phyloP scores from a whole-genome alignment of 2,329 filamentous ascomycete species.

The Fusarium foetens region DNA sequence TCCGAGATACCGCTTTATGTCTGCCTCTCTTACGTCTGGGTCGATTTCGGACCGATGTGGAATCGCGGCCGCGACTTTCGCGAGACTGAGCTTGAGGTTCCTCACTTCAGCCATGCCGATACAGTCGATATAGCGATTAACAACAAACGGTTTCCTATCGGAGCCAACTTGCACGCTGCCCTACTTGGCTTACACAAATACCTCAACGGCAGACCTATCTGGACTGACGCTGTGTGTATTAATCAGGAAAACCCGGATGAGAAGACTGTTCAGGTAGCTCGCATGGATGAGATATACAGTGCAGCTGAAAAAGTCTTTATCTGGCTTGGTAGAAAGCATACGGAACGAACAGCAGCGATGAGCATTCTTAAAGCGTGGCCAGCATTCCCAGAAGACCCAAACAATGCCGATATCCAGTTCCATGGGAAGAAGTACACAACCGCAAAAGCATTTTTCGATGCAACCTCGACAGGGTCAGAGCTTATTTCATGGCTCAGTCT shows the following conservation, averaged over 20 bases:
- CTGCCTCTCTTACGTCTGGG: conserved; percentile 25
- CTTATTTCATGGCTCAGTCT: conserved; percentile 7
- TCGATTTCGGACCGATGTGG: conserved; percentile 17
- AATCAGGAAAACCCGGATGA: conserved; percentile 7
- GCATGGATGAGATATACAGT: conserved; percentile 19
- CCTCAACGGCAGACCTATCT: conserved; percentile 6
- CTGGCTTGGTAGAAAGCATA: conserved; percentile 1
- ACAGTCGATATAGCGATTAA: background rate
- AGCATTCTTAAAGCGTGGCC: conserved; percentile 8
- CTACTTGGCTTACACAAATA: background rate
- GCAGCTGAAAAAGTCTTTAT: conserved; percentile 11
- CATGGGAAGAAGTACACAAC: conserved; percentile 16
- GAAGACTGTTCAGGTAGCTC: conserved; percentile 3
- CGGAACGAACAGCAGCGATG: background rate
- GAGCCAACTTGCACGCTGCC: conserved; percentile 12
- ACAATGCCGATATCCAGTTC: background rate
- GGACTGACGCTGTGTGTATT: conserved; percentile 15
- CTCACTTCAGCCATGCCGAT: conserved; percentile 9
- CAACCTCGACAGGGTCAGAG: conserved; percentile 5
- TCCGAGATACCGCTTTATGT: conserved; percentile 8
- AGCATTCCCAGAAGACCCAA: conserved; percentile 6
- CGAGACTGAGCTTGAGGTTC: conserved; percentile 13
- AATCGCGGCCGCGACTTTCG: conserved; percentile 17
- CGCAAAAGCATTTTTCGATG: conserved; percentile 13
- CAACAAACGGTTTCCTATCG: background rate